Evolutionary conservation across 2,329 filamentous ascomycete genomes (phyloP).

Genomic region (Fusarium sp.): DNA sequence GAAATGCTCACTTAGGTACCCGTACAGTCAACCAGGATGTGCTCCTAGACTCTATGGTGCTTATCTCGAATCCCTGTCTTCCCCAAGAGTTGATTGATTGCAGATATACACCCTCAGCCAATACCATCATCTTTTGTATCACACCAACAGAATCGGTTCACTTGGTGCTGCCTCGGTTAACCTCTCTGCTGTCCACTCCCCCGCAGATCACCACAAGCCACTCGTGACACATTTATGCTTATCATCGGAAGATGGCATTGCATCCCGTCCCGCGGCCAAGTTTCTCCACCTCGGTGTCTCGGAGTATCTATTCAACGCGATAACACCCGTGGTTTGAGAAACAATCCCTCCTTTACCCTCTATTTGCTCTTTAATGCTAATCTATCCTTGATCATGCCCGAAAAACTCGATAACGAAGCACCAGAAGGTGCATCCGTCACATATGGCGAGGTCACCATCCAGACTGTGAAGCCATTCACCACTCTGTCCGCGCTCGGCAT

Average conservation of each 20-base stretch:
- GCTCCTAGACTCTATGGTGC: background rate
- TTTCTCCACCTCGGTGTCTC: background rate
- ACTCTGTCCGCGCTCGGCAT: slow-evolving; percentile 42
- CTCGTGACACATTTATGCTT: background rate
- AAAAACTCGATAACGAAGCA: slow-evolving; percentile 2
- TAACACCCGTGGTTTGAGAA: background rate
- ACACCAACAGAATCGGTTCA: background rate
- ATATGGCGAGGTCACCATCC: slow-evolving; percentile 31
- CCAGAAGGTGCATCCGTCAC: slow-evolving; percentile 3
- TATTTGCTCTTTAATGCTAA: background rate
- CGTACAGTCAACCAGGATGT: background rate
- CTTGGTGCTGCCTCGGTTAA: background rate
- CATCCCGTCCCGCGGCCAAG: background rate
- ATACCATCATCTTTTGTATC: background rate
- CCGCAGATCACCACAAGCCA: background rate
- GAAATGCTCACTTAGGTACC: background rate
- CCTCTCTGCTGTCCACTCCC: background rate
- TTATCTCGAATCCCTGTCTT: background rate
- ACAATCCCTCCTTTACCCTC: background rate
- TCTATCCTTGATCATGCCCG: background rate
- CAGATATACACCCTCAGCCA: background rate
- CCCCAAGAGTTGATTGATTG: background rate
- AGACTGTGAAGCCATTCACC: slow-evolving; percentile 47
- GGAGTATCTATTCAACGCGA: background rate
- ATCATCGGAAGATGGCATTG: background rate